Base-by-base conservation (phyloP, 495 filamentous ascomycete genomes). In the Friedmanniomyces simplex region DNA sequence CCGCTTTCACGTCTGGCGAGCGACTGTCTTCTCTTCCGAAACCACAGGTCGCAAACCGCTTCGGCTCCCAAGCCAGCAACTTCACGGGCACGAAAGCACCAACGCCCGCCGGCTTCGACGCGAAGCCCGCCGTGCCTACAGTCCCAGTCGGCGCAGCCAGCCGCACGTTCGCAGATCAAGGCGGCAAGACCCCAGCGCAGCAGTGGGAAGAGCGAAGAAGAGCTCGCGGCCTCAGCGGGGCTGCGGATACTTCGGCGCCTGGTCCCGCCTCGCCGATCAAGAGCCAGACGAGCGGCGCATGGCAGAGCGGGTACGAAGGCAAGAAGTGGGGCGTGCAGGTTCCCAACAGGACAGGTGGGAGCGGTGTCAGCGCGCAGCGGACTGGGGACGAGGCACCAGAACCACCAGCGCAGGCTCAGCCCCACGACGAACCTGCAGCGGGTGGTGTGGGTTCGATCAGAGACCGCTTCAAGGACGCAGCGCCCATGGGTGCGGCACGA, bases 131-230 rank as follows among this genome's bases (percentile, higher is more conserved):
- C 13, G 68, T 80, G 20, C 52, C 61, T 11, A 63, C 78, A 41
- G 70, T 79, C 0, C 82, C 82, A 32, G 75, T 94, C 46, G 90
- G 90, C 22, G 77, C 80, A 56, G 90, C 90, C 37, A 94, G 89
- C 70, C 80, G 86, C 63, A 95, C 89, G 22, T 98, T 95, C 76
- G 91, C 93, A 1, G 89, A 96, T 57, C 76, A 94, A 71, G 91
- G 87, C 56, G 91, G 90, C 47, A 99, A 97, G 73, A 96, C 93
- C 5, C 93, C 93, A 18, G 90, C 94, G 22, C 93, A 99, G 67
- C 69, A 95, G n/a, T 99, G 93, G 93, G 91, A 91, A 0, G 93
- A 99, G 72, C 94, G 87, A 74, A 89, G 86, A 24, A 80, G 82
- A 52, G 86, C 95, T 66, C 77, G 84, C 20, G 86, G 83, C 25